phyloP scores from a whole-genome alignment of 2,329 filamentous ascomycete genomes.

The Cladosporium sp. region DNA sequence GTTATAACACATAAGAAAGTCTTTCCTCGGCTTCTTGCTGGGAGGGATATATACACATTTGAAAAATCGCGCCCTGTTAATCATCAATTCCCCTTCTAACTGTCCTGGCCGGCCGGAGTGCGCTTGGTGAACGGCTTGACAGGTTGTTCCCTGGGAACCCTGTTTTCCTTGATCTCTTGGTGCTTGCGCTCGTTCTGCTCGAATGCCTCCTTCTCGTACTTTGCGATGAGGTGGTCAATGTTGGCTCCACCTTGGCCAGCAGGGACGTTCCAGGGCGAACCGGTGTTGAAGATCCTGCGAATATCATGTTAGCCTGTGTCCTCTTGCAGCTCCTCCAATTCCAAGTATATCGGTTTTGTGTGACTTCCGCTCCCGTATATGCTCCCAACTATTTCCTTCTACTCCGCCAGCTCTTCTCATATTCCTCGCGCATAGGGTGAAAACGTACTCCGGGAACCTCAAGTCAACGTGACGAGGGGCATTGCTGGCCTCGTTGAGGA shows the following conservation, averaged over 20 bases:
- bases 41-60: slow-evolving; percentile 19
- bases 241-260: slow-evolving; percentile 61
- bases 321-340: background rate
- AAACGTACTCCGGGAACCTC: slow-evolving; percentile 65
- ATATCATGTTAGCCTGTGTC: slow-evolving; percentile 11
- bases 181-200: slow-evolving; percentile 60
- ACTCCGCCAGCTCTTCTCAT: background rate
- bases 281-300: slow-evolving; percentile 62
- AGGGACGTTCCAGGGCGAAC: slow-evolving; percentile 64
- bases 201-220: slow-evolving; percentile 62
- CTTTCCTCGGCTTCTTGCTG: slow-evolving; percentile 15
- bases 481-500: slow-evolving; percentile 50
- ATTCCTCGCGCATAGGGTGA: background rate
- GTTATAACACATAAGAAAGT: slow-evolving; percentile 10
- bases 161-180: slow-evolving; percentile 43
- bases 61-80: slow-evolving; percentile 17
- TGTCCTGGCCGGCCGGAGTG: slow-evolving; percentile 27
- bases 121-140: slow-evolving; percentile 31
- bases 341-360: background rate
- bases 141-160: slow-evolving; percentile 38
- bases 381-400: background rate
- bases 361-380: background rate
- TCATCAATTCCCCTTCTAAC: slow-evolving; percentile 9
- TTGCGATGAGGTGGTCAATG: slow-evolving; percentile 61
- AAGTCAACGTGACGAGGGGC: slow-evolving; percentile 54